Base-by-base conservation (phyloP, 768 basidiomycete species). In the Amyloporia xantha region DNA sequence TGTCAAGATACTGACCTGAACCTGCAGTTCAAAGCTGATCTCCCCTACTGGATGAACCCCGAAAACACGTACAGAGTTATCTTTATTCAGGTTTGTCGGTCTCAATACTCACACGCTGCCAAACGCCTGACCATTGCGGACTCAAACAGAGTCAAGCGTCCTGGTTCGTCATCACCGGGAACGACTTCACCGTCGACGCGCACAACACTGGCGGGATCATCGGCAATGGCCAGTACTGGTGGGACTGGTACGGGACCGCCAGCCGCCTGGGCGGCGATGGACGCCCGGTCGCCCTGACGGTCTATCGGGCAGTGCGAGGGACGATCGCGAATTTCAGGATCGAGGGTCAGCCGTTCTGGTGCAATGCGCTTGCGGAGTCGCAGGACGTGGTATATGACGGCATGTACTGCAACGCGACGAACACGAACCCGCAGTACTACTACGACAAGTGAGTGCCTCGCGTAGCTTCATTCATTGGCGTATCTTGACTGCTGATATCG, bases 211-310 rank as follows among this genome's bases (percentile, higher is more conserved):
- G 79, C 23, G 79, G 79, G 1, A 77, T 82, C 44, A 66, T 75
- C 57, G 80, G 80, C 19, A 79, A 81, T 54, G 79, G 79, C 27
- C 79, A 78, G 74, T 62, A 71, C 4, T 81, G 78, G 78, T 81
- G 79, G 77, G 64, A 74, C 1, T 77, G 70, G 59, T 81, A 73
- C 58, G 69, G 72, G 23, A 73, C 68, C 27, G 62, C 64, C n/a
- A 66, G 74, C 15, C 66, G 71, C 26, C 63, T 55, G 30, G 79
- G 81, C 56, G 80, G 77, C 4, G 78, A 81, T 52, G 79, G 78
- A 2, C 71, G 78, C 1, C 79, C 80, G 4, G 76, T 83, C 48
- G 66, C 79, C 9, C 61, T 82, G 47, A 78, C 78, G 1, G 50
- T 81, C 1, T 74, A 60, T 50, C 67, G 74, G 42, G 77, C 66